Evolutionary conservation across 2,329 filamentous ascomycete genomes (phyloP), one percentile per base, ranked within the genome.

Genomic region (Ascochyta lentis): DNA sequence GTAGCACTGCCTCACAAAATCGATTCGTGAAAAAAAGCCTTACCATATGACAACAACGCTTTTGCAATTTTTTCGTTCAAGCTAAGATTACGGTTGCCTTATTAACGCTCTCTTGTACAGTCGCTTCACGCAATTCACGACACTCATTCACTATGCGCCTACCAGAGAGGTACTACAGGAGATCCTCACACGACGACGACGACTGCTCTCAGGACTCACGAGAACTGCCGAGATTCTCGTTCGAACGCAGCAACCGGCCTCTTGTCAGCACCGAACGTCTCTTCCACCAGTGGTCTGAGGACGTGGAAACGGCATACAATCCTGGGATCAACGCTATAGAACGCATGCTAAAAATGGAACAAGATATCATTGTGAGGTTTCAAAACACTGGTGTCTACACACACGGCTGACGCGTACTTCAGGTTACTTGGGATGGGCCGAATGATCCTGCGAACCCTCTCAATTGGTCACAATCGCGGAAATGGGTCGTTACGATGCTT

Each of bases 361-460:
- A 66, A 34, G 59, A 67, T 3, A 59, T 67, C 3, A 58, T 67
- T 35, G 63, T 65, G 56, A 9, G 61, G 53, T n/a, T 22, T 23
- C n/a, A 15, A 13, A 5, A 8, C 19, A 6, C 10, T 26, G 40
- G 10, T 19, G 19, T 23, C 6, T 39, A 12, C 27, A 42, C 22
- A 47, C 13, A 43, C 15, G 24, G 38, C 58, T 67, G 27, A 65
- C 50, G 27, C 39, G 34, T 38, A 33, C 34, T 48, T 27, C 42
- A 71, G 69, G 60, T 81, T 8, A 75, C 74, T 0, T 81, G 78
- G 78, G 78, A 80, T 54, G 76, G 77, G 1, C 76, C 77, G 4
- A 70, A 78, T 43, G 79, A 81, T 53, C 77, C 77, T 13, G 66
- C 60, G 31, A 81, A 81, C 52, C 79, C 79, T 3, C 77, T 79